Evolutionary conservation across 176 grass and related monocot species (phyloP).

Genomic region (Musa troglodytarum): DNA sequence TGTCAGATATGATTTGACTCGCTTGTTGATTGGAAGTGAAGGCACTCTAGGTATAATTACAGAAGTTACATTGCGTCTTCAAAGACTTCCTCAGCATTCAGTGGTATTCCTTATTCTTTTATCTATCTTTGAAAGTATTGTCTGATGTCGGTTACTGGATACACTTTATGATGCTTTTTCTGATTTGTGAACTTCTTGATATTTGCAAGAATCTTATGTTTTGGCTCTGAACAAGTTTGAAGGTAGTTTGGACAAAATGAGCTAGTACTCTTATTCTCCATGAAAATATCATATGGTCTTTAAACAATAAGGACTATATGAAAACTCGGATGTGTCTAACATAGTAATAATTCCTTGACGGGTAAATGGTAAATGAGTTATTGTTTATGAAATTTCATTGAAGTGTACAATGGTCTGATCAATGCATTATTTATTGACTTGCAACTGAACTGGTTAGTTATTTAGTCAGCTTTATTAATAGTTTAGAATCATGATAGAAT

Average conservation of each 20-base stretch:
- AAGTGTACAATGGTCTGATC: too few relatives aligned
- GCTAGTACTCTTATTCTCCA: neutral
- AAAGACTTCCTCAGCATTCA: slow-evolving; percentile 83
- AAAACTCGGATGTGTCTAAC: neutral
- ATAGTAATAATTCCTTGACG: too few relatives aligned
- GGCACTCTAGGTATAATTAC: slow-evolving; percentile 93
- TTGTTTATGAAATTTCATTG: too few relatives aligned
- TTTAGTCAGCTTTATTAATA: too few relatives aligned
- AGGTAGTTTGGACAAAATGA: neutral
- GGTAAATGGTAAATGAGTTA: too few relatives aligned
- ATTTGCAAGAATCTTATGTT: neutral
- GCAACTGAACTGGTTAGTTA: too few relatives aligned
- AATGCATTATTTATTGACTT: too few relatives aligned
- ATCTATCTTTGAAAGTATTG: slow-evolving; percentile 10
- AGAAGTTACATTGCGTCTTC: slow-evolving; percentile 89
- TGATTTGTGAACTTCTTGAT: neutral
- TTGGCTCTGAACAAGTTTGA: neutral
- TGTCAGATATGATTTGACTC: slow-evolving; percentile 83
- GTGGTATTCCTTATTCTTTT: slow-evolving; percentile 42
- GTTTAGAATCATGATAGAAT: too few relatives aligned
- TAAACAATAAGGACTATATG: neutral
- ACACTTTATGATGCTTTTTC: slow-evolving; percentile 1
- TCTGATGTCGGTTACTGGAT: neutral
- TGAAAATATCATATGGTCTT: neutral
- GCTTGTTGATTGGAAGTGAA: slow-evolving; percentile 95